Percentiles rank a stretch among this genome's conserved stretches.
These are phyloP conservation scores for Shiraia bambusicola DNA, from an alignment of 2,329 filamentous ascomycete species.

Conservation along the genomic window DNA sequence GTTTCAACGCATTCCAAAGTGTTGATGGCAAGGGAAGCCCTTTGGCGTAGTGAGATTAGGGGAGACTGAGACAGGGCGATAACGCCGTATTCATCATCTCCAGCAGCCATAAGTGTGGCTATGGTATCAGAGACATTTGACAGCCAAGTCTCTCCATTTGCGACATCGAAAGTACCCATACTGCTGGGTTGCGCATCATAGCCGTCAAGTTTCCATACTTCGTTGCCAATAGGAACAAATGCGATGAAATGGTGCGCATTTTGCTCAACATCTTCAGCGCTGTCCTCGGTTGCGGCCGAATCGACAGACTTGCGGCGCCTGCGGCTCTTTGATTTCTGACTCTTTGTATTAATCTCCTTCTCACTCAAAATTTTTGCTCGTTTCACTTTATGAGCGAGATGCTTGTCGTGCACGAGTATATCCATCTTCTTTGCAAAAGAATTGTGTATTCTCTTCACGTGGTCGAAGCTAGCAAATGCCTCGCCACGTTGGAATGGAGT, in stretches of 20 bases:
- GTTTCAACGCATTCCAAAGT: slow-evolving; percentile 45
- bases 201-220: slow-evolving; percentile 88
- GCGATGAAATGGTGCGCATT: slow-evolving; percentile 84
- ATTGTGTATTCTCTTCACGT: slow-evolving; percentile 82
- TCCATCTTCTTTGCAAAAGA: slow-evolving; percentile 70
- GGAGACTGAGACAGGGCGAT: slow-evolving; percentile 73
- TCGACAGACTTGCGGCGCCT: slow-evolving; percentile 31
- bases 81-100: slow-evolving; percentile 72
- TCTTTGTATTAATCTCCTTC: slow-evolving; percentile 1
- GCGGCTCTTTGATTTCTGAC: slow-evolving; percentile 35
- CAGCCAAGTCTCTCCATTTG: slow-evolving; percentile 62
- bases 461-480: slow-evolving; percentile 70
- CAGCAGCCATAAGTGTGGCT: slow-evolving; percentile 65
- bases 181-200: slow-evolving; percentile 70
- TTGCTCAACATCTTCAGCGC: slow-evolving; percentile 55
- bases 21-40: slow-evolving; percentile 51
- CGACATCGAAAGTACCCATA: slow-evolving; percentile 49
- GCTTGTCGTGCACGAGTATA: slow-evolving; percentile 70
- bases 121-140: slow-evolving; percentile 65
- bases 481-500: slow-evolving; percentile 74
- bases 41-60: slow-evolving; percentile 49
- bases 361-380: slow-evolving; percentile 24
- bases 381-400: slow-evolving; percentile 63
- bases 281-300: slow-evolving; percentile 38
- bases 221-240: slow-evolving; percentile 73